Conservation (phyloP, 2,329 filamentous ascomycete genomes). For the Cephalotrichum gorgonifer region DNA sequence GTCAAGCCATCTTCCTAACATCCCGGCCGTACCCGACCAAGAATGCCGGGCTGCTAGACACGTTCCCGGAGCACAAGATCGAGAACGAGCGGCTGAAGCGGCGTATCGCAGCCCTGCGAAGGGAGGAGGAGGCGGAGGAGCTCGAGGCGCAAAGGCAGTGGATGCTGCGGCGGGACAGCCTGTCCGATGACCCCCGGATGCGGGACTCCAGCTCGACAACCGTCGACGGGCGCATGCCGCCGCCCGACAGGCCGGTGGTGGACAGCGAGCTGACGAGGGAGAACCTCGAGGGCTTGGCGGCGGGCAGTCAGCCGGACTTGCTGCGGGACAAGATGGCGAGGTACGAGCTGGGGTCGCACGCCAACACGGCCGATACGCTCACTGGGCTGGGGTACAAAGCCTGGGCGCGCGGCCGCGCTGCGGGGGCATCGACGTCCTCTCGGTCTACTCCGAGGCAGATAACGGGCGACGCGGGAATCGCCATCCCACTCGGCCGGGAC, state of each 20-base stretch:
- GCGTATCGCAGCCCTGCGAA: constrained; percentile 73
- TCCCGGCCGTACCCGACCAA: constrained; percentile 81
- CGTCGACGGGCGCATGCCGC: no score
- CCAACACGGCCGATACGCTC: constrained; percentile 75
- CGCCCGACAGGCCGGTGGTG: constrained; percentile 51
- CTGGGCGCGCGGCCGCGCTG: constrained; percentile 77
- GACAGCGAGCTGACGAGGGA: constrained; percentile 67
- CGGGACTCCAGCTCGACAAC: no score
- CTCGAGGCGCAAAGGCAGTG: constrained; percentile 55
- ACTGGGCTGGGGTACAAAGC: constrained; percentile 82
- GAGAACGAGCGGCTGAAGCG: constrained; percentile 83
- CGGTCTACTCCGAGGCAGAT: constrained; percentile 69
- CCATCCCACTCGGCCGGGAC: constrained; percentile 72
- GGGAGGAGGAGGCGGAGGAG: constrained; percentile 74
- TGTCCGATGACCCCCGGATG: constrained; percentile 29
- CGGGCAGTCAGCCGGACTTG: constrained; percentile 58
- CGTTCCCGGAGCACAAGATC: constrained; percentile 92
- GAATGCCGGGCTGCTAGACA: constrained; percentile 76
- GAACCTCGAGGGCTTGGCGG: constrained; percentile 65
- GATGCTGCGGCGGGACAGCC: constrained; percentile 44
- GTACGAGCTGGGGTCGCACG: constrained; percentile 65
- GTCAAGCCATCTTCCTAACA: constrained; percentile 90
- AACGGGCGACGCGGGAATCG: constrained; percentile 47
- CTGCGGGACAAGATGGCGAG: constrained; percentile 78
- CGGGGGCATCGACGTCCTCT: constrained; percentile 42